phyloP scores from a whole-genome alignment of 176 grass and related monocot genomes.

The Echinochloa phyllopogon region DNA sequence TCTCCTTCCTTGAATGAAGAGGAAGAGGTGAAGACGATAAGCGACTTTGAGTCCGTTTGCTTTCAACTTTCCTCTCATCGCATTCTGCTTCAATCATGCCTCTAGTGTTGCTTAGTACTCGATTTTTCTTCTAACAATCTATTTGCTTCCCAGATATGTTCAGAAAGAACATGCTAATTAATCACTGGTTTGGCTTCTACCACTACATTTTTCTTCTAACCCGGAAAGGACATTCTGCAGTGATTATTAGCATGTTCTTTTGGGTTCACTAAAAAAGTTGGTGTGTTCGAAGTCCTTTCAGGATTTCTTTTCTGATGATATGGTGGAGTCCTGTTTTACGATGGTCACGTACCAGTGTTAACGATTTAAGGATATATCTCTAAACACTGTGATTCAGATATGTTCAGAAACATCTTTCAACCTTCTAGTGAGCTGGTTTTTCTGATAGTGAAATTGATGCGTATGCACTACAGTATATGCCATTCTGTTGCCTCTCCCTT shows the following conservation, averaged over 20 bases:
- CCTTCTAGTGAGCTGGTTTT: not conserved
- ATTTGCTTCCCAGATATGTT: not conserved
- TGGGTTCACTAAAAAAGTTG: not conserved
- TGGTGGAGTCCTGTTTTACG: not conserved
- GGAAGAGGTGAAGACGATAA: not conserved
- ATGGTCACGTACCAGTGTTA: not conserved
- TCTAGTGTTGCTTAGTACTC: not conserved
- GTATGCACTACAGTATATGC: not conserved
- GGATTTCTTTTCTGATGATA: slow-evolving; percentile 1
- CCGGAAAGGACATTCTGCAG: too few species aligned
- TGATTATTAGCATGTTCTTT: not conserved
- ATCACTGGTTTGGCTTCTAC: too few species aligned
- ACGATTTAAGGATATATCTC: not conserved
- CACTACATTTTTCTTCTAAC: too few species aligned
- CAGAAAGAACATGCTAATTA: too few species aligned
- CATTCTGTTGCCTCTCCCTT: not conserved
- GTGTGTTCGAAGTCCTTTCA: not conserved
- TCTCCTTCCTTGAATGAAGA: slow-evolving; percentile 2
- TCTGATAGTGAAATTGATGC: not conserved
- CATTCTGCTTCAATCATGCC: not conserved
- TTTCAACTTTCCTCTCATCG: not conserved
- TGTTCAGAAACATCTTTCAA: slow-evolving; percentile 17
- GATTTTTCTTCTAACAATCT: not conserved
- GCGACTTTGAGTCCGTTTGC: slow-evolving; percentile 16
- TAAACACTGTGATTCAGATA: not conserved